Conservation (phyloP, 345 rosid genomes). For the Triadica sebifera region DNA sequence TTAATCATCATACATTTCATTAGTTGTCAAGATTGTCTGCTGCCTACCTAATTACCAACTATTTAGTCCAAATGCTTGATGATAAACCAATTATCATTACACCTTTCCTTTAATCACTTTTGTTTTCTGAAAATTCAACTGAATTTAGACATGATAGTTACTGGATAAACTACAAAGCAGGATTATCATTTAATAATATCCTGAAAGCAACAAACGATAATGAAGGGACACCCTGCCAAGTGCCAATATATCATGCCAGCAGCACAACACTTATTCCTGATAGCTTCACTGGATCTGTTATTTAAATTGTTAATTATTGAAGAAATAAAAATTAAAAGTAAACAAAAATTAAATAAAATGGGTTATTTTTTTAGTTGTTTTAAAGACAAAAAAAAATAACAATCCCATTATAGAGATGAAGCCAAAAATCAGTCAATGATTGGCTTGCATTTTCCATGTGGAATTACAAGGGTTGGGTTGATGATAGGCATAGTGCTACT, state of each 20-base stretch:
- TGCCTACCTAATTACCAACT: constrained; percentile 23
- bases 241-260: neutral
- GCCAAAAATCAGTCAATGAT: constrained; percentile 37
- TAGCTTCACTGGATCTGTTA: constrained; percentile 13
- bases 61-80: neutral
- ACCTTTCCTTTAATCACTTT: constrained; percentile 18
- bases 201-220: constrained; percentile 1
- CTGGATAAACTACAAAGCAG: neutral
- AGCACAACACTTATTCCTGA: constrained; percentile 14
- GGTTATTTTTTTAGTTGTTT: neutral
- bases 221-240: neutral
- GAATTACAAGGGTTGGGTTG: constrained; percentile 7
- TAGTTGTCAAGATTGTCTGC: constrained; percentile 21
- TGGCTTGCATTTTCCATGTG: constrained; percentile 35
- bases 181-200: neutral
- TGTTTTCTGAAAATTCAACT: too few relatives aligned
- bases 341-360: neutral
- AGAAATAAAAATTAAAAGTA: neutral
- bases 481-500: neutral
- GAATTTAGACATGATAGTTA: neutral
- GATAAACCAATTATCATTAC: constrained; percentile 1
- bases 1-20: constrained; percentile 26
- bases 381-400: neutral
- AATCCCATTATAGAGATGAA: constrained; percentile 3
- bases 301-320: neutral